These are phyloP conservation scores for Peronospora tabacina DNA, from an alignment of 352 stramenopile species.

Conservation along the genomic window DNA sequence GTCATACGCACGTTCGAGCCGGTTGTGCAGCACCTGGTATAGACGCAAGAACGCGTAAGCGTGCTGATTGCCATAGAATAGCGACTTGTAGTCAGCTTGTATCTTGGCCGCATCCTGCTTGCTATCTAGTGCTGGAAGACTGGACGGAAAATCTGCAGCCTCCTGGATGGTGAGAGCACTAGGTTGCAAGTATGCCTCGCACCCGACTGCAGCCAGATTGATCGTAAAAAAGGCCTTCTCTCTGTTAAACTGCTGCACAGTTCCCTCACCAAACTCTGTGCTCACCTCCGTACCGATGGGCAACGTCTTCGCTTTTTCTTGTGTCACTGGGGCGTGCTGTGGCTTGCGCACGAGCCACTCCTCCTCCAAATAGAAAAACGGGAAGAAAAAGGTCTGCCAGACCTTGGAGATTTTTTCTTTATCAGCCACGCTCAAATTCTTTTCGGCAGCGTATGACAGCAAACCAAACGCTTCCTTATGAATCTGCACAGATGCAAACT, in stretches of 20 bases:
- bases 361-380: slow-evolving; percentile 78
- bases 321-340: slow-evolving; percentile 51
- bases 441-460: slow-evolving; percentile 74
- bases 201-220: slow-evolving; percentile 45
- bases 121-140: slow-evolving; percentile 57
- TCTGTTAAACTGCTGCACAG: slow-evolving; percentile 63
- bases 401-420: slow-evolving; percentile 84
- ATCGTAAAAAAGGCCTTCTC: slow-evolving; percentile 57
- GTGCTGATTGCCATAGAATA: slow-evolving; percentile 79
- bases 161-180: slow-evolving; percentile 72
- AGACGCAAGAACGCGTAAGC: slow-evolving; percentile 85
- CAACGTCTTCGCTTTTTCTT: slow-evolving; percentile 59
- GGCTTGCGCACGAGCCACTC: slow-evolving; percentile 77
- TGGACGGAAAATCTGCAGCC: slow-evolving; percentile 60
- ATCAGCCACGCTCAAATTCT: slow-evolving; percentile 68
- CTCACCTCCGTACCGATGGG: slow-evolving; percentile 62
- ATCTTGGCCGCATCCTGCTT: slow-evolving; percentile 38
- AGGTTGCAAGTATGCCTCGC: slow-evolving; percentile 67
- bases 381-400: slow-evolving; percentile 80
- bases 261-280: slow-evolving; percentile 79
- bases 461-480: slow-evolving; percentile 80
- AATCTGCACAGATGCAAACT: slow-evolving; percentile 66
- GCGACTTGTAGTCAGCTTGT: slow-evolving; percentile 35
- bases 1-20: slow-evolving; percentile 71
- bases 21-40: slow-evolving; percentile 84